Base-by-base conservation (phyloP, 148 eudicot species). In the Hydrangea macrophylla region DNA sequence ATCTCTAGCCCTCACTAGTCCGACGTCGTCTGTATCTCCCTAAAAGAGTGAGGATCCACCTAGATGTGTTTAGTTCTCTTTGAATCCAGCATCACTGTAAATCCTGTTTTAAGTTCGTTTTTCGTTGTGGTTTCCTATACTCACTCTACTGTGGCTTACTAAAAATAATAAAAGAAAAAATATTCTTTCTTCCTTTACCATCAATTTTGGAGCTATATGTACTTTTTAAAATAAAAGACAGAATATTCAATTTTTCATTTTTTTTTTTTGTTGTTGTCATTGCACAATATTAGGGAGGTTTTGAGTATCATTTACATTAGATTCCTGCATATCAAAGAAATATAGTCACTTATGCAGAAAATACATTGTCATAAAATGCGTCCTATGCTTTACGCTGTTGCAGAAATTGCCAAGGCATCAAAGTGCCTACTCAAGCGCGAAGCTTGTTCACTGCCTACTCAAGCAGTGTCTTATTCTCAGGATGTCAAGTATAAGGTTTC, bases 331-430 rank as follows among this genome's bases (percentile, higher is more conserved):
- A n/a, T n/a, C n/a, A n/a, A n/a, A n/a, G n/a, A n/a, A n/a, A n/a
- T n/a, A 68, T 55, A 48, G 15, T 18, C 53, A 48, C 23, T 48
- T 17, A 5, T 48, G 53, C 2, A 17, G 23, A 48, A 17, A 48
- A 15, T 65, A 12, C 22, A 15, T 7, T 40, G 11, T 56, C 15
- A 36, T 45, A 65, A 73, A 40, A 48, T 45, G 15, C 37, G 32
- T 60, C 31, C 42, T 67, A 22, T 68, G 33, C 70, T 66, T 62
- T 69, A 93, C 96, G 98, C 98, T 70, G 87, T 90, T 48, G 89
- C 83, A 33, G 92, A 93, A 84, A 88, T 93, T 79, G 83, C 82
- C 53, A 93, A 83, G 81, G 94, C 92, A 33, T 85, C 96, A 33
- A 90, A 85, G n/a, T n/a, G n/a, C n/a, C n/a, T n/a, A n/a, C n/a